Evolutionary conservation across 2,329 filamentous ascomycete genomes (phyloP).

Genomic region (Mariannaea sp.): DNA sequence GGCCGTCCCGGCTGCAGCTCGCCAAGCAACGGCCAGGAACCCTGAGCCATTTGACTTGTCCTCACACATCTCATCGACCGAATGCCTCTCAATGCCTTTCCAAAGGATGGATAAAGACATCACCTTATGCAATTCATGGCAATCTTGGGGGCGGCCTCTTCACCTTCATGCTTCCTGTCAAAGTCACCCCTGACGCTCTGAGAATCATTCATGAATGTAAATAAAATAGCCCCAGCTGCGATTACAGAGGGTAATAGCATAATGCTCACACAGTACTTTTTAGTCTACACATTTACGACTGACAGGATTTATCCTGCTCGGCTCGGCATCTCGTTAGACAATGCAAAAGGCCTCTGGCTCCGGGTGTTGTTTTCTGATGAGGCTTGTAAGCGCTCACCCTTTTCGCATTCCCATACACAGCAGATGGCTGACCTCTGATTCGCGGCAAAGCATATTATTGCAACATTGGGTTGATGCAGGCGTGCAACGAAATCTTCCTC

Average conservation of each 20-base stretch:
- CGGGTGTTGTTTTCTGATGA: conserved; percentile 19
- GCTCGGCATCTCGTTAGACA: conserved; percentile 17
- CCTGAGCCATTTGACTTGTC: not conserved
- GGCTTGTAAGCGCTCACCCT: conserved; percentile 9
- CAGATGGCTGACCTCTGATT: not conserved
- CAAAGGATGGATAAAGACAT: not conserved
- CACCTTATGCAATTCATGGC: not conserved
- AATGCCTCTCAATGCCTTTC: no score
- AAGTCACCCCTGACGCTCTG: conserved; percentile 8
- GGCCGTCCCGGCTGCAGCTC: conserved; percentile 16
- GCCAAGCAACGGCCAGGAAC: not conserved
- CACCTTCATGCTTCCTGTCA: conserved; percentile 7
- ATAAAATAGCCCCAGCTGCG: not conserved
- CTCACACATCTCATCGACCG: not conserved
- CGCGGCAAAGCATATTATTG: conserved; percentile 20
- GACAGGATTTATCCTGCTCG: conserved; percentile 18
- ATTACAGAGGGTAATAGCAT: no score
- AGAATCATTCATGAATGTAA: conserved; percentile 22
- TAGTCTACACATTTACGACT: conserved; percentile 7
- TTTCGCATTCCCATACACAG: no score
- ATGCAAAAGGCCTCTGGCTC: conserved; percentile 23
- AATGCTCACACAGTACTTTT: not conserved
- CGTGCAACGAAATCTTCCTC: conserved; percentile 30
- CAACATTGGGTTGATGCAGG: conserved; percentile 30
- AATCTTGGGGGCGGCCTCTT: conserved; percentile 6